phyloP scores from a whole-genome alignment of 2,329 filamentous ascomycete species.

The Amauroascus verrucosus region DNA sequence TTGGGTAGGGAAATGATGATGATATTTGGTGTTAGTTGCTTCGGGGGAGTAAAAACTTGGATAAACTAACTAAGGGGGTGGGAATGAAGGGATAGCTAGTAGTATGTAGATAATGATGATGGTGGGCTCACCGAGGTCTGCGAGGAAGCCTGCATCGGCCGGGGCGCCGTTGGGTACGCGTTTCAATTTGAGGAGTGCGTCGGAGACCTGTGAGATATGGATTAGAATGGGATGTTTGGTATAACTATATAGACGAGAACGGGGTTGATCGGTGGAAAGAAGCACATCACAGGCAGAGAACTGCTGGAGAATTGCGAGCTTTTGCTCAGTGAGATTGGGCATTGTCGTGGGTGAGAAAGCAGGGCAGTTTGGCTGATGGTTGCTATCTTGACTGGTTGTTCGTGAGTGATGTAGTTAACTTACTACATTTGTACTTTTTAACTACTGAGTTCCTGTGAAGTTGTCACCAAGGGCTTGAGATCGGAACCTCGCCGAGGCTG shows the following conservation, averaged over 20 bases:
- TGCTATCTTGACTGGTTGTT: too few relatives aligned
- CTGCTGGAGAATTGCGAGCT: conserved; percentile 26
- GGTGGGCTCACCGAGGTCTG: conserved; percentile 45
- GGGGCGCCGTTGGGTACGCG: conserved; percentile 33
- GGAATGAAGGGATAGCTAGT: too few relatives aligned
- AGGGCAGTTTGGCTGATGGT: neutral
- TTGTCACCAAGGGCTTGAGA: too few relatives aligned
- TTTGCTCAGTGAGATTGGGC: conserved; percentile 22
- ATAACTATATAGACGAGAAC: too few relatives aligned
- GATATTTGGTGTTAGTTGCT: too few relatives aligned
- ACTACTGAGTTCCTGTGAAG: too few relatives aligned
- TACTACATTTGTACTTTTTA: too few relatives aligned
- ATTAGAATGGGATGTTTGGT: conserved; percentile 2
- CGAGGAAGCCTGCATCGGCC: conserved; percentile 55
- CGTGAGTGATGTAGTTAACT: too few relatives aligned
- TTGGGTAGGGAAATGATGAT: conserved; percentile 12
- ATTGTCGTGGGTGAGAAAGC: neutral
- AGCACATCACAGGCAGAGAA: conserved; percentile 38
- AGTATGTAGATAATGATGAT: too few relatives aligned
- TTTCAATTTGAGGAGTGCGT: conserved; percentile 61
- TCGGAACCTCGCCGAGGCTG: too few relatives aligned
- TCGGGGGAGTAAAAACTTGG: too few relatives aligned
- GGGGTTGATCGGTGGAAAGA: neutral
- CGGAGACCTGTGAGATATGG: conserved; percentile 47
- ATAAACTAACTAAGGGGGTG: too few relatives aligned